Evolutionary conservation across 176 grass and related monocot species (phyloP).

Genomic region (Aegilops bicornis): DNA sequence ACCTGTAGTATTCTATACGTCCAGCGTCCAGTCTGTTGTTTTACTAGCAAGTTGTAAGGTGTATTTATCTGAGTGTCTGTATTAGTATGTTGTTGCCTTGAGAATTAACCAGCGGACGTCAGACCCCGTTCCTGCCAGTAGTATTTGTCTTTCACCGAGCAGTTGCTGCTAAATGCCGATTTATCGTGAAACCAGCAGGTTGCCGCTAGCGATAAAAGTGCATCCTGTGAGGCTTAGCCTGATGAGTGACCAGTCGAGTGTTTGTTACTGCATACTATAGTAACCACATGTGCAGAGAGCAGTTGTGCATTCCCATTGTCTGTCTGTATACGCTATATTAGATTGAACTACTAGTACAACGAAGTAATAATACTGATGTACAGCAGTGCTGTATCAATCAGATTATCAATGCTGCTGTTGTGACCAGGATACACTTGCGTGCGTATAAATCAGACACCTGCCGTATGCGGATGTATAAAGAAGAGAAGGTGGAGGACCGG

Average conservation of each 20-base stretch:
- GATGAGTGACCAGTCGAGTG: not conserved
- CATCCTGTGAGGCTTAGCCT: not conserved
- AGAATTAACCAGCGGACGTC: not conserved
- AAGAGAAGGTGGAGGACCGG: not conserved
- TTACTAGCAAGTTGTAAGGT: not conserved
- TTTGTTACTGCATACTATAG: not conserved
- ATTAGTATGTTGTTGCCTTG: not conserved
- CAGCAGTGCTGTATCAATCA: not conserved
- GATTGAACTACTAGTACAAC: not conserved
- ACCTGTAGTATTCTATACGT: not conserved
- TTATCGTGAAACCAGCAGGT: conserved; percentile 15
- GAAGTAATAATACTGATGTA: not conserved
- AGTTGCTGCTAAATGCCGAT: not conserved
- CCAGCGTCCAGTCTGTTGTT: not conserved
- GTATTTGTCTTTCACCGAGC: not conserved
- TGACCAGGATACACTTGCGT: not conserved
- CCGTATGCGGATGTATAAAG: not conserved
- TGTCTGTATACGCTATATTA: not conserved
- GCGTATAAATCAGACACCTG: not conserved
- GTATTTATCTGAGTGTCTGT: not conserved
- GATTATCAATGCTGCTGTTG: not conserved
- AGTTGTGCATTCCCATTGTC: not conserved
- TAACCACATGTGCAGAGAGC: not conserved
- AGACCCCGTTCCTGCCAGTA: not conserved
- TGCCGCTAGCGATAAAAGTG: not conserved